phyloP scores from a whole-genome alignment of 1,284 basidiomycete species.

The Pascua sp. region DNA sequence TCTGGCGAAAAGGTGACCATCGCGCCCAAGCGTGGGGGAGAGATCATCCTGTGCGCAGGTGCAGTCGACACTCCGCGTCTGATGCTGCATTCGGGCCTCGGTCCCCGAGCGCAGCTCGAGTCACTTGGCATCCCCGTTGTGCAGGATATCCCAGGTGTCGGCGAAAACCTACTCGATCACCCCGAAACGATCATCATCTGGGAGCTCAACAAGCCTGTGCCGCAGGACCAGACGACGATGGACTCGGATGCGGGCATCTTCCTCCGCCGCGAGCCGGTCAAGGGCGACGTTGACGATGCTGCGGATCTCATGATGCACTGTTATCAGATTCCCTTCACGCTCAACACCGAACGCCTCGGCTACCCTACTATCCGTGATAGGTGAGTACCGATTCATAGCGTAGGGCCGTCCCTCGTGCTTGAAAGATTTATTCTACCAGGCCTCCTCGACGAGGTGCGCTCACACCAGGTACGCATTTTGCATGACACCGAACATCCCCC shows the following conservation, averaged over 20 bases:
- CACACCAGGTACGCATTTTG: conserved; percentile 16
- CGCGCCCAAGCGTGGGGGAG: conserved; percentile 45
- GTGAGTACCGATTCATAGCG: too few relatives aligned
- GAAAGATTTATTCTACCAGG: too few relatives aligned
- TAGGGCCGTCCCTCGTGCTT: too few relatives aligned
- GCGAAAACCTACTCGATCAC: conserved; percentile 67
- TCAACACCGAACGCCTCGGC: conserved; percentile 22
- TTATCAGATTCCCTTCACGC: conserved; percentile 22
- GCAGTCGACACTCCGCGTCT: conserved; percentile 61
- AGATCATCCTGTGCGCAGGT: conserved; percentile 54
- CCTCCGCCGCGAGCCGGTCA: conserved; percentile 12
- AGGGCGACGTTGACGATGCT: conserved; percentile 6
- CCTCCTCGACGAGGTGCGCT: too few relatives aligned
- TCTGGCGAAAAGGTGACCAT: conserved; percentile 20
- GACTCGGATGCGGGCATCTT: conserved; percentile 21
- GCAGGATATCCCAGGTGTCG: conserved; percentile 59
- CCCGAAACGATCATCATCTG: conserved; percentile 24
- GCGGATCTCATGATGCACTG: conserved; percentile 25
- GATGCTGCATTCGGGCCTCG: conserved; percentile 63
- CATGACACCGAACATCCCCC: conserved; percentile 24
- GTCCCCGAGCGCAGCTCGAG: conserved; percentile 57
- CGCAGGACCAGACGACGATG: conserved; percentile 19
- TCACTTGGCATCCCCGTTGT: conserved; percentile 54
- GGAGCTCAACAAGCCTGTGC: conserved; percentile 19
- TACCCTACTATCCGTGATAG: conserved; percentile 11